Conservation (phyloP, 805 yeast species). For the Candida silvicultrix region DNA sequence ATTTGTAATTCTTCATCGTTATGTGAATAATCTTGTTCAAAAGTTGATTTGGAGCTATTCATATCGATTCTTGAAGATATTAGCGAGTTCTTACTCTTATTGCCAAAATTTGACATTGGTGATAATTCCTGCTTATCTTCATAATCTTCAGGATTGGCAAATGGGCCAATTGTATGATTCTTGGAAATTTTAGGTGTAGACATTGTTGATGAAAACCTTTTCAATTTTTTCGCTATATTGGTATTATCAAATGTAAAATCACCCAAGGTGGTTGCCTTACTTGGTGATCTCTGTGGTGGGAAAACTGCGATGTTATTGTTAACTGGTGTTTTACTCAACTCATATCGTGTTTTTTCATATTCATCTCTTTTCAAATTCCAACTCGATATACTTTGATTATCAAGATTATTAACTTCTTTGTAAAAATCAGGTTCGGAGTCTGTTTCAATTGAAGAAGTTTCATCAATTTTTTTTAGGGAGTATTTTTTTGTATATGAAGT, state of each 20-base stretch:
- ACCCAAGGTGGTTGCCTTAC: constrained; percentile 1
- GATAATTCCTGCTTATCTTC: constrained; percentile 15
- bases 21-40: not conserved
- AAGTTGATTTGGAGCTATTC: not conserved
- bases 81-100: constrained; percentile 7
- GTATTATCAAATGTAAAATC: constrained; percentile 8
- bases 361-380: constrained; percentile 21
- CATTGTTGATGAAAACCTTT: constrained; percentile 3
- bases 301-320: too few relatives aligned
- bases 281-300: not conserved
- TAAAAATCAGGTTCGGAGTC: constrained; percentile 10
- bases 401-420: constrained; percentile 15
- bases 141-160: constrained; percentile 21
- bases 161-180: constrained; percentile 6
- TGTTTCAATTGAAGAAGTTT: constrained; percentile 4
- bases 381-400: constrained; percentile 18
- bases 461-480: not conserved
- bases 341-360: constrained; percentile 8
- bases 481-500: constrained; percentile 11
- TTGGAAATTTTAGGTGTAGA: not conserved
- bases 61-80: constrained; percentile 4
- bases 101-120: constrained; percentile 4
- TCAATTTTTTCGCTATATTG: constrained; percentile 1
- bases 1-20: constrained; percentile 24
- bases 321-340: too few relatives aligned